phyloP scores from a whole-genome alignment of 441 rosid genomes.

The Sinapis alba region DNA sequence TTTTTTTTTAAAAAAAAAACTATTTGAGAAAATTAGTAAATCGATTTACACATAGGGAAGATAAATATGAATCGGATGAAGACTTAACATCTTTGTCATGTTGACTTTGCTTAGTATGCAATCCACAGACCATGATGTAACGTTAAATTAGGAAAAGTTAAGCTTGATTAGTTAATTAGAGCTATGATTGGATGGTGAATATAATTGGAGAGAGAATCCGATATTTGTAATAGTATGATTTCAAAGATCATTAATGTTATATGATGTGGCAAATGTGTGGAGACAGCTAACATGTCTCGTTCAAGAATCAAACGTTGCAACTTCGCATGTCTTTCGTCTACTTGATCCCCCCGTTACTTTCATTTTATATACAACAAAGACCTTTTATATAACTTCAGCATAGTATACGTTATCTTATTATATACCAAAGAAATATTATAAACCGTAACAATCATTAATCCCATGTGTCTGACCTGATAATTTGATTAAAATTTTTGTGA shows the following conservation, averaged over 20 bases:
- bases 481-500: neutral
- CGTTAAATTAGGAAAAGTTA: neutral
- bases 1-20: too few relatives aligned
- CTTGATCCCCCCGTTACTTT: constrained; percentile 7
- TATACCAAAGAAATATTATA: neutral
- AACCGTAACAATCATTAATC: constrained; percentile 11
- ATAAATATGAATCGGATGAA: neutral
- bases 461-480: constrained; percentile 29
- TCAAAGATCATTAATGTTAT: neutral
- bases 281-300: constrained; percentile 38
- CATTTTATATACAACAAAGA: neutral
- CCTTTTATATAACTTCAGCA: neutral
- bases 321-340: constrained; percentile 40
- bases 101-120: constrained; percentile 7
- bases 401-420: neutral
- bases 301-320: constrained; percentile 20
- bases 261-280: constrained; percentile 3
- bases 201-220: constrained; percentile 33
- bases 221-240: constrained; percentile 8
- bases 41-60: neutral
- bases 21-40: too few relatives aligned
- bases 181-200: constrained; percentile 23
- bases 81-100: neutral
- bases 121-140: neutral
- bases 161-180: neutral